Percentiles rank a stretch among this genome's conserved stretches.
These are phyloP conservation scores for Stachybotrys elegans DNA, from an alignment of 2,329 filamentous ascomycete genomes.

Conservation along the genomic window DNA sequence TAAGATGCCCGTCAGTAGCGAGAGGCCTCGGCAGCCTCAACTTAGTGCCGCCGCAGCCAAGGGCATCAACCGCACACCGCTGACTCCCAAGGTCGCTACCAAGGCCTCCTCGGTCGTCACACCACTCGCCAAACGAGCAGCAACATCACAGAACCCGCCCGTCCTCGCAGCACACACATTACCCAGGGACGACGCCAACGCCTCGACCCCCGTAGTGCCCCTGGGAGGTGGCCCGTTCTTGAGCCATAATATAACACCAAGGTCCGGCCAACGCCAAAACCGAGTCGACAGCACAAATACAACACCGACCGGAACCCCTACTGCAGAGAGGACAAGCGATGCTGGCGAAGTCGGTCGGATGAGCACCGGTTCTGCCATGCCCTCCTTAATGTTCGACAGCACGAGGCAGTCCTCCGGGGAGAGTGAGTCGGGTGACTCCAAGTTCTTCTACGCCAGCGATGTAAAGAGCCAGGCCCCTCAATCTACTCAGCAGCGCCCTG, in stretches of 20 bases:
- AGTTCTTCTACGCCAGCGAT: conserved; percentile 92
- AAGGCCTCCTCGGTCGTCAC: conserved; percentile 34
- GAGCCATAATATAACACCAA: conserved; percentile 68
- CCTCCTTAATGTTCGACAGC: conserved; percentile 24
- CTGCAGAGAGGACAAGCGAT: conserved; percentile 34
- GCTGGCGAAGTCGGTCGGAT: conserved; percentile 31
- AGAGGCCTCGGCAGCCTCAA: conserved; percentile 62
- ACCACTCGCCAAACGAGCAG: conserved; percentile 35
- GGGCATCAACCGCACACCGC: conserved; percentile 41
- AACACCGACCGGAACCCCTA: conserved; percentile 61
- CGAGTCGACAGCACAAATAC: conserved; percentile 64
- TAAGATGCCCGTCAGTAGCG: conserved; percentile 44
- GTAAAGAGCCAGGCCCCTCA: conserved; percentile 49
- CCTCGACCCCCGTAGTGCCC: conserved; percentile 35
- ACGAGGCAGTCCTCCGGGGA: conserved; percentile 19
- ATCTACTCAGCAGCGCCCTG: conserved; percentile 26
- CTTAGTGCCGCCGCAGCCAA: conserved; percentile 59
- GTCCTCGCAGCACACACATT: conserved; percentile 6
- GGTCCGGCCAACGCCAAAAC: conserved; percentile 68
- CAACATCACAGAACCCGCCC: conserved; percentile 7
- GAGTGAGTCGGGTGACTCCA: conserved; percentile 32
- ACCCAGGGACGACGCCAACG: conserved; percentile 43
- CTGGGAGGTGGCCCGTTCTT: conserved; percentile 39
- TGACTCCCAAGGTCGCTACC: conserved; percentile 50
- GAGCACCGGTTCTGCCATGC: conserved; percentile 15